Conservation (phyloP, 2,329 filamentous ascomycete genomes). For the Paramyrothecium roridum region DNA sequence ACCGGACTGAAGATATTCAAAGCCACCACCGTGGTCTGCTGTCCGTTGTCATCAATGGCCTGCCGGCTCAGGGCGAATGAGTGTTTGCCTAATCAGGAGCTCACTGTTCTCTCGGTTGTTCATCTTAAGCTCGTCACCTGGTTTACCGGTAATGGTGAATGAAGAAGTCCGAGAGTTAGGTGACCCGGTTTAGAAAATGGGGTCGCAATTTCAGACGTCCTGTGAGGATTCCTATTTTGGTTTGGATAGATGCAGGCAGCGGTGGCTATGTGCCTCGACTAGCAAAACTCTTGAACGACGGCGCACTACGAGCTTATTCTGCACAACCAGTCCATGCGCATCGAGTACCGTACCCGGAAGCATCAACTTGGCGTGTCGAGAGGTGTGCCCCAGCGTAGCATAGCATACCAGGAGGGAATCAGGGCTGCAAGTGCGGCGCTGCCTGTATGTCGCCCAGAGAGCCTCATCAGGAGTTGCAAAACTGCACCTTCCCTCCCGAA, state of each 20-base stretch:
- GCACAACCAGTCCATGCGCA: background rate
- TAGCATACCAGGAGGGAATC: too few relatives aligned
- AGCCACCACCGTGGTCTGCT: background rate
- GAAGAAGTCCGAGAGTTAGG: background rate
- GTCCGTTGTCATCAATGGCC: background rate
- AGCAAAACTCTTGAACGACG: background rate
- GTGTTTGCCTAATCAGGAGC: background rate
- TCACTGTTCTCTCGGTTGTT: background rate
- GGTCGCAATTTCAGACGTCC: background rate
- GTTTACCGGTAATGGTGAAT: background rate
- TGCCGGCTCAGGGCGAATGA: background rate
- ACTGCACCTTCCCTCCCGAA: background rate
- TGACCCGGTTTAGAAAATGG: background rate
- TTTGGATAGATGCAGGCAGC: background rate
- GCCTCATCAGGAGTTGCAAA: background rate
- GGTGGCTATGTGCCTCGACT: background rate
- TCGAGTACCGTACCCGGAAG: too few relatives aligned
- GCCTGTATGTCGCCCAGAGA: background rate
- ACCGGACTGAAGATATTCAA: background rate
- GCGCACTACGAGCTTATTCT: background rate
- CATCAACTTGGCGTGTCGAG: too few relatives aligned
- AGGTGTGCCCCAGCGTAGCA: too few relatives aligned
- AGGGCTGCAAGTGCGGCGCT: background rate
- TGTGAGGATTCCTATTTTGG: background rate
- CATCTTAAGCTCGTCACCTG: background rate